Base-by-base conservation (phyloP, 2,329 filamentous ascomycete species). In the Hymenoscyphus infarciens region DNA sequence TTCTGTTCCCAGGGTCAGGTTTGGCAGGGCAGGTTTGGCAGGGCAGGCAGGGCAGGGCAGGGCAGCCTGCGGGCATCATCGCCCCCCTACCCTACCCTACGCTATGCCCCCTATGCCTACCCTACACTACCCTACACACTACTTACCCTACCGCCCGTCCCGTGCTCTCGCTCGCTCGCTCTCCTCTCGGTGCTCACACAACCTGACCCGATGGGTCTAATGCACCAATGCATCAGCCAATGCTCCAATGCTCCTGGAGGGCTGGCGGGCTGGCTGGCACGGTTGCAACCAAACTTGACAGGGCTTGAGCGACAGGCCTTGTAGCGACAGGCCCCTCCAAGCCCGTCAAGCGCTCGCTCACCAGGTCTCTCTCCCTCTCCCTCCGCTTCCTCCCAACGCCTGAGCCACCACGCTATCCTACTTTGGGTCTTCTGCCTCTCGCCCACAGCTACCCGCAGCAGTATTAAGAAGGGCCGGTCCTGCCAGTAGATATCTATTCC, bases 401-500 rank as follows among this genome's bases (percentile, higher is more conserved):
- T 55, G 49, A 60, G 58, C 58, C 61, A 60, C 66, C 60, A 54
- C 61, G 60, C 60, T 57, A 59, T 52, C n/a, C 66, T 63, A 6
- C 22, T 61, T 68, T 29, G 4, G 56, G 63, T 33, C 62, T 71
- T 71, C 70, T 69, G 68, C 69, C 69, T 60, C 59, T 59, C 64
- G 63, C 22, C 61, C 63, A 66, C 61, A 64, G 56, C 25, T 29
- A 45, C 57, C 58, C 56, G 53, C 61, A 49, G 61, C 63, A 63
- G 63, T 72, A 68, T 70, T 72, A 73, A 70, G 68, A 69, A 57
- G 64, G 61, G 56, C 56, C 60, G 66, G 66, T 70, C 71, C 71
- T 55, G 69, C 70, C 70, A 69, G 63, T 59, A 64, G 67, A 66
- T 67, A 67, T 64, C 57, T 57, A 27, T n/a, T n/a, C n/a, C n/a